Conservation (phyloP, 345 rosid species). For the Salix brachista region DNA sequence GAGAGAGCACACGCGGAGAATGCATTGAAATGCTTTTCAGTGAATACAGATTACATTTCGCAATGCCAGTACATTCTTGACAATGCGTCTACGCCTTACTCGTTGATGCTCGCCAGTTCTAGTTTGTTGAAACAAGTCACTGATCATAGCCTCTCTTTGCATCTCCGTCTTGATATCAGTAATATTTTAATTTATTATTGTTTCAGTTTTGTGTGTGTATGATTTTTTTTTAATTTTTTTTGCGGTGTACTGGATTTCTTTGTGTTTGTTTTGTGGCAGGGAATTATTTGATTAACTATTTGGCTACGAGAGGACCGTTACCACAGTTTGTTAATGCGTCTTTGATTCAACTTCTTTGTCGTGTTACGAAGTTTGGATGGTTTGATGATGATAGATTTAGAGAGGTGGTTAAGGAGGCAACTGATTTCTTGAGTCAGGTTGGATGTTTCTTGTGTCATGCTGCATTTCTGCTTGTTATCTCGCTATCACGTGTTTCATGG, state of each 20-base stretch:
- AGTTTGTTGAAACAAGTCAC: slow-evolving; percentile 95
- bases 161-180: slow-evolving; percentile 93
- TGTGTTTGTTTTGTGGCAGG: slow-evolving; percentile 35
- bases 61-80: slow-evolving; percentile 98
- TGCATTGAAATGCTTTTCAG: slow-evolving; percentile 84
- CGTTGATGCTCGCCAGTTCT: slow-evolving; percentile 98
- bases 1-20: slow-evolving; percentile 93
- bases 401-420: slow-evolving; percentile 79
- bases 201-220: background rate
- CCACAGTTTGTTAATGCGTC: slow-evolving; percentile 82
- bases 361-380: slow-evolving; percentile 98
- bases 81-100: slow-evolving; percentile 89
- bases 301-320: slow-evolving; percentile 91
- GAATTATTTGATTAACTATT: slow-evolving; percentile 74
- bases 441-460: background rate
- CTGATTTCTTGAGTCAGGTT: slow-evolving; percentile 87
- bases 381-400: slow-evolving; percentile 93
- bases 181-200: slow-evolving; percentile 21
- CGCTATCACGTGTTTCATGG: too few species aligned
- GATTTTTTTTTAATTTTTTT: slow-evolving; percentile 1
- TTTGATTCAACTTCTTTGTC: slow-evolving; percentile 80
- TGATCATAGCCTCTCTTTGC: slow-evolving; percentile 78
- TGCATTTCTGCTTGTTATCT: background rate
- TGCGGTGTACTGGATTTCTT: slow-evolving; percentile 6
- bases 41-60: slow-evolving; percentile 80